Evolutionary conservation across 441 rosid species (phyloP), one percentile per base, ranked within the genome.

Genomic region (Euphorbia celastroides): DNA sequence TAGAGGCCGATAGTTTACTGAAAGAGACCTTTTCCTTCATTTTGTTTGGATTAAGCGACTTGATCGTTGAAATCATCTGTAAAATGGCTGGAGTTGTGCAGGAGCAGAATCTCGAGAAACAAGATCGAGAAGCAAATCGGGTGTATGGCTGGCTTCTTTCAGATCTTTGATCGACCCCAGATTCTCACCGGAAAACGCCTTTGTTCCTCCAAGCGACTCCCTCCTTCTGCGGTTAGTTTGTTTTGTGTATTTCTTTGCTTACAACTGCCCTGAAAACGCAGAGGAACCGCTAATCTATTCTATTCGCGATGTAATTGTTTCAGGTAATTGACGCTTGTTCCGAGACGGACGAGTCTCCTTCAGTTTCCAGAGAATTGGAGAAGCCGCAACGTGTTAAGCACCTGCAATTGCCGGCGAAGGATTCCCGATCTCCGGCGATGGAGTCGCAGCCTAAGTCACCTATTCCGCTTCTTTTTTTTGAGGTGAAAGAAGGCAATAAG

Each of bases 91-190:
- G 82, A 5, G 25, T 84, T 17, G 82, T 79, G 48, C 83, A 75
- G 60, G 89, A 86, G 30, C 76, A 75, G 75, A 79, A 76, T 70
- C 72, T 83, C 7, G 92, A 88, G 78, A 85, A 83, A 71, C 89
- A 82, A n/a, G 48, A 80, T 84, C 50, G 96, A 86, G 78, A 88
- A 83, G 76, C 95, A 88, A 41, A 83, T 87, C 77, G 98, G 98
- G 0, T 93, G 98, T 88, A 88, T 93, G 96, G 78, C 96, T 55
- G 98, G 97, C 36, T 88, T 93, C 84, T 80, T 90, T 74, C 93
- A 93, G 79, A 90, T 93, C 78, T 90, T 93, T 71, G 98, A 93
- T 73, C 96, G 96, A 60, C 83, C 84, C 63, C 87, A 86, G 64
- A 64, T 83, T 65, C 78, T 88, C 72, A 67, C 85, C 34, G 85